phyloP scores from a whole-genome alignment of 73 alveolate genomes.

The Paramecium bursaria region DNA sequence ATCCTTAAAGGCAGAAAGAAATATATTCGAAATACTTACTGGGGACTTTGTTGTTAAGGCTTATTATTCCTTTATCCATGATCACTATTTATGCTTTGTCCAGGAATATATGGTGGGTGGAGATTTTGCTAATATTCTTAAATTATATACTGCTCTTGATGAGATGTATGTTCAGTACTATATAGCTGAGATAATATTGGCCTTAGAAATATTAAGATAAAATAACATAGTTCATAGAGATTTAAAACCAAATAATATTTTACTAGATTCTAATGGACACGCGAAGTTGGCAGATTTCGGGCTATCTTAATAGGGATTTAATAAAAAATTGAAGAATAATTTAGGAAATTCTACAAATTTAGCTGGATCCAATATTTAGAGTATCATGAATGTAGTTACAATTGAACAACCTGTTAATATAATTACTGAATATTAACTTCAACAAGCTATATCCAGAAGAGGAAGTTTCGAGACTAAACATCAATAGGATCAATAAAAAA shows the following conservation, averaged over 20 bases:
- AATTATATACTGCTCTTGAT: slow-evolving; percentile 59
- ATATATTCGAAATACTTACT: slow-evolving; percentile 63
- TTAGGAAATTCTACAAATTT: too few species aligned
- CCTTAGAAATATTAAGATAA: slow-evolving; percentile 72
- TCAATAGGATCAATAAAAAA: slow-evolving; percentile 75
- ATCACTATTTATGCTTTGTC: slow-evolving; percentile 64
- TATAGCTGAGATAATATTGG: slow-evolving; percentile 73
- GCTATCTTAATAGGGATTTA: slow-evolving; percentile 68
- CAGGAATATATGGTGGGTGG: slow-evolving; percentile 70
- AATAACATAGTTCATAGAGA: slow-evolving; percentile 78
- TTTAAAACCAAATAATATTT: slow-evolving; percentile 78
- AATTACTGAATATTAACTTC: too few species aligned
- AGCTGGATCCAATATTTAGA: too few species aligned
- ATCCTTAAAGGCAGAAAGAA: slow-evolving; percentile 60
- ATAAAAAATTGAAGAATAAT: slow-evolving; percentile 26
- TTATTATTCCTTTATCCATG: slow-evolving; percentile 66
- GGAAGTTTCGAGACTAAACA: too few species aligned
- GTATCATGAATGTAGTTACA: too few species aligned
- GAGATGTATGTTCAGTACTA: slow-evolving; percentile 68
- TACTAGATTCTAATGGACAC: slow-evolving; percentile 73
- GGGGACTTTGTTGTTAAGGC: slow-evolving; percentile 71
- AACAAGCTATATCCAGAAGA: too few species aligned
- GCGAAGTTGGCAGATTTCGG: slow-evolving; percentile 81
- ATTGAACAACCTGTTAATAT: too few species aligned
- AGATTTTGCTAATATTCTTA: slow-evolving; percentile 60